Base-by-base conservation (phyloP, 179 eudicot genomes). In the Drosera spatulata region DNA sequence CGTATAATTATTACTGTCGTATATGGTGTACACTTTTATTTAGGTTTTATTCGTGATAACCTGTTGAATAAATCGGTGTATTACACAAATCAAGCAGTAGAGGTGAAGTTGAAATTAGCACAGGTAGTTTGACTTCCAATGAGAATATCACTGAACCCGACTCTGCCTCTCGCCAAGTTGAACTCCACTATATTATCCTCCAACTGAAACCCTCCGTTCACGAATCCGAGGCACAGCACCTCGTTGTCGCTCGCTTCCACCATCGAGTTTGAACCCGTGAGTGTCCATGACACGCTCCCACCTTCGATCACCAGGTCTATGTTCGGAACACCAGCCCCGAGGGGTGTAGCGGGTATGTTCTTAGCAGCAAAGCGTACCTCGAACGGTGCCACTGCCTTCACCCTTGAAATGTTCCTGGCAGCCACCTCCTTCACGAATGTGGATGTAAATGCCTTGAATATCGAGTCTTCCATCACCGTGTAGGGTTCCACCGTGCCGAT, bases 121-220 rank as follows among this genome's bases (percentile, higher is more conserved):
- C 85, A 81, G 42, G 62, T 75, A 50, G 79, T 81, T 22, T 14
- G 60, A 6, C 58, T 7, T 7, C 43, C 51, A 48, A 68, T 11
- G 71, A 80, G 56, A 0, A 76, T 50, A 10, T 76, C 67, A 42
- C 61, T 70, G 59, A 79, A 70, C 40, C 86, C 86, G 38, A 78
- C 59, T 60, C 66, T 66, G 5, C 75, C 70, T 10, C 56, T 4
- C 0, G 65, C 79, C 56, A 81, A 10, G 73, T 81, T 79, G 64
- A 81, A 75, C 64, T 79, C 69, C 15, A 81, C 4, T 49, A 81
- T 61, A 59, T 73, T 78, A 51, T 81, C 80, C 72, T 81, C 83
- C 66, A 81, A 49, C 44, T 81, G 79, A 51, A 70, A n/a, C 52
- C 86, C 83, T 0, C 83, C 86, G 53, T 81, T 80, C 0, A 76